Evolutionary conservation across 176 grass and related monocot species (phyloP).

Genomic region (Zoysia pacifica): DNA sequence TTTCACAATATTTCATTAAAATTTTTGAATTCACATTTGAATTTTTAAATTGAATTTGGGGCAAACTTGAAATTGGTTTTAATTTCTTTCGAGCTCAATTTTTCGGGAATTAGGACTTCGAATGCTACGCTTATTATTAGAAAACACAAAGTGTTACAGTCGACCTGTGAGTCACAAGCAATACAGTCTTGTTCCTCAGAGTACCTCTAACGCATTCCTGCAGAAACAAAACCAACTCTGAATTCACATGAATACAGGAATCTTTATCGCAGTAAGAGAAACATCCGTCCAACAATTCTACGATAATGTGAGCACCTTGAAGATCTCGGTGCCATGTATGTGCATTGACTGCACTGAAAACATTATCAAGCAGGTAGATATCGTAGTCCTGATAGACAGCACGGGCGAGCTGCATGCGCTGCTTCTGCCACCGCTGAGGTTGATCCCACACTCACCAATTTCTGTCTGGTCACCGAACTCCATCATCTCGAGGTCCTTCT

Average conservation of each 20-base stretch:
- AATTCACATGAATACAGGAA: neutral
- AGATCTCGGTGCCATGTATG: constrained; percentile 69
- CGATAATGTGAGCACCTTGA: constrained; percentile 41
- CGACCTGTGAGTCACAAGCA: constrained; percentile 94
- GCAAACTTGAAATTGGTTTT: too few species aligned
- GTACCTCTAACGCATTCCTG: constrained; percentile 84
- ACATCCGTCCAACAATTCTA: neutral
- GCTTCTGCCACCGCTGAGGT: constrained; percentile 76
- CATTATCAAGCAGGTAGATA: constrained; percentile 72
- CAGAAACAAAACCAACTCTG: neutral
- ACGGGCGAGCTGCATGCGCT: constrained; percentile 70
- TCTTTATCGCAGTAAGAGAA: neutral
- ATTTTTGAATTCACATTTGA: too few species aligned
- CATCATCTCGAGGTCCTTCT: too few species aligned
- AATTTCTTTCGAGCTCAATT: too few species aligned
- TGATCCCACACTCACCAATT: constrained; percentile 72
- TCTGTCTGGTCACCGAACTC: constrained; percentile 58
- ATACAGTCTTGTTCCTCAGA: constrained; percentile 77
- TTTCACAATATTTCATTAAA: too few species aligned
- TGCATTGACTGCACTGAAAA: constrained; percentile 76
- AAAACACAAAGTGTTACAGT: too few species aligned
- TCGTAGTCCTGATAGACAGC: constrained; percentile 68
- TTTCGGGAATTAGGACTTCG: too few species aligned
- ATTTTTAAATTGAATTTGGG: too few species aligned
- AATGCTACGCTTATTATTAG: too few species aligned